Conservation (phyloP, 768 basidiomycete genomes). For the Tylopilus vinaceipallidus region DNA sequence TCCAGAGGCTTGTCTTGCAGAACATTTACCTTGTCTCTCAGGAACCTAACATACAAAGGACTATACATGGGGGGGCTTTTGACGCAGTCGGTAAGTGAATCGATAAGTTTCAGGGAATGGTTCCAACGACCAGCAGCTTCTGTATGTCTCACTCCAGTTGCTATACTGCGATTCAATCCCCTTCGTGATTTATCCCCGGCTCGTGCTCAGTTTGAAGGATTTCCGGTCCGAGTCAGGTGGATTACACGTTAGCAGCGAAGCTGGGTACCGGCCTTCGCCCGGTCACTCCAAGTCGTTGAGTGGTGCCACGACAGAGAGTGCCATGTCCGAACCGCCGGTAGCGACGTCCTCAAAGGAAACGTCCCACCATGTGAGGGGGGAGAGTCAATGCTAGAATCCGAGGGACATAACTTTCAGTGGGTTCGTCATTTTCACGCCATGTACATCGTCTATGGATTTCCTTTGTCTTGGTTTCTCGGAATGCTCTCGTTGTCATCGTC, state of each 20-base stretch:
- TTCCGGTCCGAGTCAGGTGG: background rate
- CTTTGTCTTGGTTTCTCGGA: too few relatives aligned
- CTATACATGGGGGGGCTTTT: background rate
- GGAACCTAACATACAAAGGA: slow-evolving; percentile 1
- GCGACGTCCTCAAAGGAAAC: too few relatives aligned
- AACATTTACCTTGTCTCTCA: background rate
- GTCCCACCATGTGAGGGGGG: too few relatives aligned
- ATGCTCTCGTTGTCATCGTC: too few relatives aligned
- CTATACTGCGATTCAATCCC: background rate
- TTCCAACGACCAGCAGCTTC: background rate
- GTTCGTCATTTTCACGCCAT: too few relatives aligned
- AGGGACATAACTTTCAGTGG: too few relatives aligned
- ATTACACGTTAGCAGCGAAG: background rate
- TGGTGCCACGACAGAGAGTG: too few relatives aligned
- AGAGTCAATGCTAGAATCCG: too few relatives aligned
- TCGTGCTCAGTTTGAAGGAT: slow-evolving; percentile 1
- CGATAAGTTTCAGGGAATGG: background rate
- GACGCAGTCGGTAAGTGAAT: background rate
- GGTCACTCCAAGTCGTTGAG: background rate
- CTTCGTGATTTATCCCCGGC: slow-evolving; percentile 5
- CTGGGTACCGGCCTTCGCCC: background rate
- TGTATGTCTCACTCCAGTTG: background rate
- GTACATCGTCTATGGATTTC: too few relatives aligned
- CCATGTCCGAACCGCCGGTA: too few relatives aligned
- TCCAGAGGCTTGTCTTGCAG: too few relatives aligned